Evolutionary conservation across 2,329 filamentous ascomycete species (phyloP).

Genomic region (Thielaviopsis euricoi): DNA sequence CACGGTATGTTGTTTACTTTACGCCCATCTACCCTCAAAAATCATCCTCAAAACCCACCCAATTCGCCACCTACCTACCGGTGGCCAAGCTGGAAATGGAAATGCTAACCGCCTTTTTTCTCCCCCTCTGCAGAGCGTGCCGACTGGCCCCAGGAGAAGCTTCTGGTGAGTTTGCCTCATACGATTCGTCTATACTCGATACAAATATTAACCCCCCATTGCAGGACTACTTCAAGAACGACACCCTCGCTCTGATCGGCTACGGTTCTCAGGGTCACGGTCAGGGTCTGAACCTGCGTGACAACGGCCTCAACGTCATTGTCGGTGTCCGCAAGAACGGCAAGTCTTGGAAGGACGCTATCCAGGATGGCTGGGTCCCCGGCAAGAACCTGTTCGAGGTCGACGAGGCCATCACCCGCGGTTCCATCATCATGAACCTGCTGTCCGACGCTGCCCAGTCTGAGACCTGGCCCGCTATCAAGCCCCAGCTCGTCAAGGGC

Average conservation of each 20-base stretch:
- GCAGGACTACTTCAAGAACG: constrained; percentile 98
- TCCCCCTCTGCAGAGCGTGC: constrained; percentile 54
- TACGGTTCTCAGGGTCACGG: constrained; percentile 97
- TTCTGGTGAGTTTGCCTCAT: constrained; percentile 51
- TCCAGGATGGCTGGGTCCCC: constrained; percentile 93
- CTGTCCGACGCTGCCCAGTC: constrained; percentile 94
- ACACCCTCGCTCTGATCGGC: constrained; percentile 96
- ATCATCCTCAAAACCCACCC: not conserved
- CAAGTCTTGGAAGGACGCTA: constrained; percentile 93
- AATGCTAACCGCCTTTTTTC: constrained; percentile 4
- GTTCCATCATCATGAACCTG: constrained; percentile 98
- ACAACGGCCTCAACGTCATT: constrained; percentile 99
- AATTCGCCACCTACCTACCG: not conserved
- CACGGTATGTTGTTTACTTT: constrained; percentile 46
- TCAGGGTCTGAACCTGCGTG: constrained; percentile 97
- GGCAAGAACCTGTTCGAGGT: constrained; percentile 99
- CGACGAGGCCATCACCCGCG: constrained; percentile 83
- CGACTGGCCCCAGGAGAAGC: constrained; percentile 98
- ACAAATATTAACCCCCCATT: not conserved
- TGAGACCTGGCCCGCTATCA: constrained; percentile 97
- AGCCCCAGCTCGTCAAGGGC: constrained; percentile 95
- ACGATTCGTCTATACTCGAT: not conserved
- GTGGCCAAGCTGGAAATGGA: not conserved
- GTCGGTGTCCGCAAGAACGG: constrained; percentile 97
- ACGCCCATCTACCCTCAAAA: constrained; percentile 7